A percentile compares a stretch with the other conserved stretches of the same genome.
Evolutionary conservation across 2,329 filamentous ascomycete species (phyloP).

Genomic region (Metarhizium rileyi): DNA sequence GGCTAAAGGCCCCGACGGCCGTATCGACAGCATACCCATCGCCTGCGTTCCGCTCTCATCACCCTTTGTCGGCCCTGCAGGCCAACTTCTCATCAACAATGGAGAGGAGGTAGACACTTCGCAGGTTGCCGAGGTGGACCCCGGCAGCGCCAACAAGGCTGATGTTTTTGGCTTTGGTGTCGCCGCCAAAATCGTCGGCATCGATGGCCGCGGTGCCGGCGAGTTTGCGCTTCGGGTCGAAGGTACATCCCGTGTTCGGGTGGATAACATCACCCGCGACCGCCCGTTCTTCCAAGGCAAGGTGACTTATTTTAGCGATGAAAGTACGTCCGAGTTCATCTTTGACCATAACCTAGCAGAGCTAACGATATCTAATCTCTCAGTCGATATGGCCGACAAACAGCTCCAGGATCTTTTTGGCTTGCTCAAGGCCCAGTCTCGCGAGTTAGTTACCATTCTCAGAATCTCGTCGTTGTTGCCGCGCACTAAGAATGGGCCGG

Average conservation of each 20-base stretch:
- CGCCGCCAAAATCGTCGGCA: constrained; percentile 66
- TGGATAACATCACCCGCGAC: constrained; percentile 59
- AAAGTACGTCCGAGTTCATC: constrained; percentile 35
- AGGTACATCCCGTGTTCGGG: constrained; percentile 65
- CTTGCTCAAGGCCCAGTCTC: constrained; percentile 72
- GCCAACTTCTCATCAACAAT: constrained; percentile 64
- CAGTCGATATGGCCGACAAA: constrained; percentile 36
- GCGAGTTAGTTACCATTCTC: constrained; percentile 77
- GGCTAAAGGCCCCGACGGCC: constrained; percentile 53
- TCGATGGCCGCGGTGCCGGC: constrained; percentile 63
- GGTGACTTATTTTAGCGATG: constrained; percentile 61
- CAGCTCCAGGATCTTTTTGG: constrained; percentile 63
- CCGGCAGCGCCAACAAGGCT: constrained; percentile 50
- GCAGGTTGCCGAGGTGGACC: constrained; percentile 40
- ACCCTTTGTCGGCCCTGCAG: constrained; percentile 61
- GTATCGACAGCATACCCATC: constrained; percentile 61
- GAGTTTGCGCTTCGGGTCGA: constrained; percentile 83
- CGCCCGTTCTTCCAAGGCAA: constrained; percentile 80
- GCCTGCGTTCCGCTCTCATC: constrained; percentile 82
- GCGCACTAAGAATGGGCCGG: constrained; percentile 51
- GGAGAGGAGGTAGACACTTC: constrained; percentile 40
- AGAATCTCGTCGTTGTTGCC: constrained; percentile 78
- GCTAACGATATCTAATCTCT: neutral
- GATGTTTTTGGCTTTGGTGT: constrained; percentile 81
- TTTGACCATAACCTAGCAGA: neutral